A percentile compares a stretch with the other conserved stretches of the same genome.
Conservation (phyloP, 371 early-diverging fungal species). For the Apophysomyces variabilis region DNA sequence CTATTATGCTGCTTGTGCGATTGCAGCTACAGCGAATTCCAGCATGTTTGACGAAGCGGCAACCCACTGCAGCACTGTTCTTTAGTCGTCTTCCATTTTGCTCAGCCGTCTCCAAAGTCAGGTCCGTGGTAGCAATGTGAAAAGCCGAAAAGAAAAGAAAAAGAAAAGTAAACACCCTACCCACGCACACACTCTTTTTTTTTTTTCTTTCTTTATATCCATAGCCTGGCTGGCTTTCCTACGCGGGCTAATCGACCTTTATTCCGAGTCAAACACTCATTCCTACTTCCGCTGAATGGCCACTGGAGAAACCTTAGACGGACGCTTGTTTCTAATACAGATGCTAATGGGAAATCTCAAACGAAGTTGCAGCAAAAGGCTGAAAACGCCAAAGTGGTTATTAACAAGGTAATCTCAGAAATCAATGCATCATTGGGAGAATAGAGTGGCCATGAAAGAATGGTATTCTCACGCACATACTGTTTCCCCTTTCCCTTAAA, state of each 20-base stretch:
- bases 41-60: background rate
- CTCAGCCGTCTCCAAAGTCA: background rate
- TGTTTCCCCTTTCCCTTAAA: too few species aligned
- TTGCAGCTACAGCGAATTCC: slow-evolving; percentile 4
- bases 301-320: slow-evolving; percentile 3
- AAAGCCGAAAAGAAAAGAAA: too few species aligned
- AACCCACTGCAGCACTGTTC: background rate
- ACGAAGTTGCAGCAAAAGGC: slow-evolving; percentile 30
- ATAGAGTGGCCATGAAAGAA: background rate
- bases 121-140: background rate
- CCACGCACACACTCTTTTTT: background rate
- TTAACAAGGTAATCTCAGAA: slow-evolving; percentile 24
- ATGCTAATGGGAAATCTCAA: slow-evolving; percentile 1
- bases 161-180: background rate
- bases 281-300: background rate
- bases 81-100: background rate
- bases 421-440: too few species aligned
- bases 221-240: background rate
- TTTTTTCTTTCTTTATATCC: background rate
- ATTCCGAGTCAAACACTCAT: background rate
- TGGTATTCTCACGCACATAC: background rate
- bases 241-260: slow-evolving; percentile 2
- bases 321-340: slow-evolving; percentile 4
- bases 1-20: slow-evolving; percentile 8
- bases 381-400: slow-evolving; percentile 46